These are phyloP conservation scores for Talaromyces adpressus DNA, from an alignment of 495 filamentous ascomycete species.

Conservation along the genomic window DNA sequence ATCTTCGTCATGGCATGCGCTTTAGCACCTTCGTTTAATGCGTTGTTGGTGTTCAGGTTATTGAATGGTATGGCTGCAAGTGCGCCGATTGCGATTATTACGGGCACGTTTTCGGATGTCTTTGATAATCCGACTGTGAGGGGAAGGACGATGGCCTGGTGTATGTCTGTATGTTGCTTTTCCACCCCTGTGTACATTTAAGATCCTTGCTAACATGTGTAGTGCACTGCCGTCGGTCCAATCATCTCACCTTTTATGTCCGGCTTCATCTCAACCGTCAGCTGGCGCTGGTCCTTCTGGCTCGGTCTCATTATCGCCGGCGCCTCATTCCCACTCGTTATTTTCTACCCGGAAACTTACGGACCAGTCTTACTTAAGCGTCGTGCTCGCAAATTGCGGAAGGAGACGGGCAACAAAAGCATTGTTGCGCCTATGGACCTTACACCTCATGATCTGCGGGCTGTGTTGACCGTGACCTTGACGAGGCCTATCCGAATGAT, in stretches of 20 bases:
- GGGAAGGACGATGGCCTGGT: slow-evolving; percentile 62
- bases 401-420: slow-evolving; percentile 49
- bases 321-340: slow-evolving; percentile 32
- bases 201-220: background rate
- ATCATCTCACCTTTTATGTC: slow-evolving; percentile 57
- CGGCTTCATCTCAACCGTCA: slow-evolving; percentile 51
- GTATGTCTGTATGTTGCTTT: slow-evolving; percentile 51
- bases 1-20: slow-evolving; percentile 64
- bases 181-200: background rate
- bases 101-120: slow-evolving; percentile 66
- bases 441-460: slow-evolving; percentile 35
- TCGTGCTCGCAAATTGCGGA: slow-evolving; percentile 58
- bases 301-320: slow-evolving; percentile 52
- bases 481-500: slow-evolving; percentile 41
- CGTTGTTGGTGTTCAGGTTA: slow-evolving; percentile 60
- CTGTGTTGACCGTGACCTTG: slow-evolving; percentile 36
- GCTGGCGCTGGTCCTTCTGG: slow-evolving; percentile 62
- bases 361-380: slow-evolving; percentile 59
- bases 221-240: slow-evolving; percentile 60
- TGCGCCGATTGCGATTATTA: slow-evolving; percentile 60
- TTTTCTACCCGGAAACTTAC: slow-evolving; percentile 59
- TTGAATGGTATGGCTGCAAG: slow-evolving; percentile 58
- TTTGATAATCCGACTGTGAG: slow-evolving; percentile 50
- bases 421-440: slow-evolving; percentile 40
- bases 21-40: slow-evolving; percentile 54